Evolutionary conservation across 106 monocot genomes (phyloP), one percentile per base, ranked within the genome.

Genomic region (Platanthera zijinensis): DNA sequence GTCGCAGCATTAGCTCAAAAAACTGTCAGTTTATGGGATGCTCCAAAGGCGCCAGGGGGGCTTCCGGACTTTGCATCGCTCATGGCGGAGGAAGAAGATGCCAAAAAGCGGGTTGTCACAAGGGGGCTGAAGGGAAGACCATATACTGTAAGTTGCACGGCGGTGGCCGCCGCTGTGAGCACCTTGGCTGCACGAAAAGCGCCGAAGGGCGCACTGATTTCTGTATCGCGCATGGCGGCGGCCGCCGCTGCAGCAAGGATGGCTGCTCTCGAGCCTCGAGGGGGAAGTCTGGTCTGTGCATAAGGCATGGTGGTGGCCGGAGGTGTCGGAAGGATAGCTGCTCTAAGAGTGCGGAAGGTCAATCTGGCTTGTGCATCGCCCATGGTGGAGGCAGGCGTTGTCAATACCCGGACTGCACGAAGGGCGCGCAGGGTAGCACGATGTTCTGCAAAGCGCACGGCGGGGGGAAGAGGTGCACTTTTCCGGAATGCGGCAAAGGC

Each of bases 341-440:
- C 63, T 81, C 81, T 2, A 80, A 74, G 50, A 83, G 83, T 47
- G 89, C 86, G 1, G 86, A 84, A 69, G 81, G 83, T 32, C 57
- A 76, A 45, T 86, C 86, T 21, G 89, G 89, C 64, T 49, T 86
- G 28, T 89, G 89, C 81, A 86, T 89, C 21, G 81, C 89, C 8
- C 89, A 89, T 54, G 89, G 89, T 14, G 89, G 89, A 15, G 89
- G 85, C 5, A n/a, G 75, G 30, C 80, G 89, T 5, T 89, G 89
- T 74, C 83, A 79, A 39, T 77, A 76, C 53, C 69, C 75, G 11
- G 76, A 46, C 28, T 89, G 89, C 57, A 68, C 78, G 1, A 89
- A 86, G 76, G 86, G 89, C 7, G 83, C 89, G 10, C 89, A 86
- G 47, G 89, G 89, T 9, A 86, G 89, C 62, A 89, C 89, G 12